Evolutionary conservation across 1,284 basidiomycete species (phyloP).

Genomic region (Mycena sp.): DNA sequence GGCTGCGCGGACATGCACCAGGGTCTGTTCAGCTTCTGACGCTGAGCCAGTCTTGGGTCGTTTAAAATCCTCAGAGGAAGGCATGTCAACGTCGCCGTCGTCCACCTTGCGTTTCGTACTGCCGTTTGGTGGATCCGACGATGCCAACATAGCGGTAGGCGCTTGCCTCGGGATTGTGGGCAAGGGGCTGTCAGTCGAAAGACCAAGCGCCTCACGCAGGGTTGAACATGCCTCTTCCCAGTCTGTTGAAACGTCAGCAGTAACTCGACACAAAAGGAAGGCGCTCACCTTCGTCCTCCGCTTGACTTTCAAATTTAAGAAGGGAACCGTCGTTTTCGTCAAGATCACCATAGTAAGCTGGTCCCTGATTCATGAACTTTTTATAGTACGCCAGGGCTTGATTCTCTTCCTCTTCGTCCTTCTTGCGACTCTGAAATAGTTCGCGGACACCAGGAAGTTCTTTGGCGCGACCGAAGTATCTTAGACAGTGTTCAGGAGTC

Average conservation of each 20-base stretch:
- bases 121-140: conserved; percentile 13
- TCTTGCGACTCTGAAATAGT: conserved; percentile 86
- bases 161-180: conserved; percentile 43
- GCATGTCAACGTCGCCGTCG: conserved; percentile 29
- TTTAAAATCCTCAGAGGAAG: conserved; percentile 23
- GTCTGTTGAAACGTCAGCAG: conserved; percentile 51
- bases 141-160: conserved; percentile 30
- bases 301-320: conserved; percentile 74
- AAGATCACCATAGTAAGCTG: conserved; percentile 91
- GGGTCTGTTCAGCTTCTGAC: conserved; percentile 45
- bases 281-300: conserved; percentile 79
- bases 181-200: conserved; percentile 59
- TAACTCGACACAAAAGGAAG: background rate
- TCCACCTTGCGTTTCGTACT: conserved; percentile 19
- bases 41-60: background rate
- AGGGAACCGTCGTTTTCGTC: conserved; percentile 85
- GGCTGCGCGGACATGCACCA: conserved; percentile 63
- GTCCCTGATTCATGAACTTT: conserved; percentile 90
- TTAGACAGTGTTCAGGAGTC: conserved; percentile 41
- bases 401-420: conserved; percentile 88
- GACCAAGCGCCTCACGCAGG: conserved; percentile 64
- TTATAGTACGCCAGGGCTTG: conserved; percentile 82
- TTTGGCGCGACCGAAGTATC: conserved; percentile 97
- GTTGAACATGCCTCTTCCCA: conserved; percentile 76
- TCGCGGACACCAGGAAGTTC: conserved; percentile 97